Conservation (phyloP, 2,329 filamentous ascomycete genomes). For the Dactylellina haptotyla region DNA sequence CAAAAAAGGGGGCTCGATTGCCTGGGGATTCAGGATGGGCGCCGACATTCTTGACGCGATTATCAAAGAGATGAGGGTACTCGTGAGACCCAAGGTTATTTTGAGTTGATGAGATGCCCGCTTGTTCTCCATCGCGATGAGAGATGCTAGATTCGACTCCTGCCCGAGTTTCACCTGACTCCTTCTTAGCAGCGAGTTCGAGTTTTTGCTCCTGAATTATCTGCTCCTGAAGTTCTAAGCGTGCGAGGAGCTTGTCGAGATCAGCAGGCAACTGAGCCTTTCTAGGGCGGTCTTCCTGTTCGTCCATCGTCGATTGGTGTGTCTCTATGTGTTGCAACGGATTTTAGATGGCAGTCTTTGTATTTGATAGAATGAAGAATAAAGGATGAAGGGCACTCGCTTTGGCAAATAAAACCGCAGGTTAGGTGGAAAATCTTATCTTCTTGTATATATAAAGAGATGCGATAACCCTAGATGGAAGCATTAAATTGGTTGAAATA, state of each 20-base stretch:
- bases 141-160: conserved; percentile 4
- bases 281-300: conserved; percentile 7
- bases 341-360: background rate
- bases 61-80: conserved; percentile 19
- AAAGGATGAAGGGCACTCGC: background rate
- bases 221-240: conserved; percentile 41
- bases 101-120: background rate
- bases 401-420: no score
- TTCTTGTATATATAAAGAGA: background rate
- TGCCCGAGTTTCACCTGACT: conserved; percentile 19
- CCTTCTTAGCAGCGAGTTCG: conserved; percentile 42
- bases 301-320: conserved; percentile 10
- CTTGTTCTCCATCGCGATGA: conserved; percentile 15
- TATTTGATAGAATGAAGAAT: background rate
- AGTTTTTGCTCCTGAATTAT: conserved; percentile 48
- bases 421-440: background rate
- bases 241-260: conserved; percentile 38
- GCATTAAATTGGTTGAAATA: background rate
- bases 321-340: background rate
- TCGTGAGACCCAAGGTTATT: conserved; percentile 22
- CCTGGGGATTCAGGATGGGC: conserved; percentile 24
- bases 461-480: no score
- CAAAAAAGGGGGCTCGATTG: conserved; percentile 19
- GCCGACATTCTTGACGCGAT: conserved; percentile 1
- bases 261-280: conserved; percentile 38